phyloP scores from a whole-genome alignment of 305 asterid species.

The Ilex paraguariensis region DNA sequence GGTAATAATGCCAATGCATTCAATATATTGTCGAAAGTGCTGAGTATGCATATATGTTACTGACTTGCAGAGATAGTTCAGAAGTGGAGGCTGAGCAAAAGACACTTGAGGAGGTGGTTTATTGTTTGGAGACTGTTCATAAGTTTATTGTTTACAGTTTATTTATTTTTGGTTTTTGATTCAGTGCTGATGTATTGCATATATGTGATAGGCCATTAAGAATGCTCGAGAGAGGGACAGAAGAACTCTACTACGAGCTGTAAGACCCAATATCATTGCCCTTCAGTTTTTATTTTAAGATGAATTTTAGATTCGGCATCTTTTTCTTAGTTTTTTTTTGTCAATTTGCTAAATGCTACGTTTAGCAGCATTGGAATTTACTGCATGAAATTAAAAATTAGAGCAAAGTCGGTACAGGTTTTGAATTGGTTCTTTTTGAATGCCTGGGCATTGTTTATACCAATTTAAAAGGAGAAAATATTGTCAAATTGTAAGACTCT shows the following conservation, averaged over 20 bases:
- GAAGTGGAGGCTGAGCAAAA: slow-evolving; percentile 93
- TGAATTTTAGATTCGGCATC: not conserved
- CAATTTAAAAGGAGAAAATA: too few species aligned
- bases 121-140: not conserved
- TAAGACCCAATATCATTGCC: slow-evolving; percentile 27
- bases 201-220: slow-evolving; percentile 65
- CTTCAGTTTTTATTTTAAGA: not conserved
- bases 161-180: slow-evolving; percentile 12
- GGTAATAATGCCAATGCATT: not conserved
- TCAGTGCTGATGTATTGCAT: slow-evolving; percentile 14
- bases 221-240: slow-evolving; percentile 95
- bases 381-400: too few species aligned
- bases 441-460: too few species aligned
- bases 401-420: not conserved
- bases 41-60: slow-evolving; percentile 8
- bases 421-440: not conserved
- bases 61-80: slow-evolving; percentile 56
- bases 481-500: too few species aligned
- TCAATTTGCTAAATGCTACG: not conserved
- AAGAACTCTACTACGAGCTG: slow-evolving; percentile 71
- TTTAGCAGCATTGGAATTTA: not conserved
- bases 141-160: not conserved
- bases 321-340: not conserved
- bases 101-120: slow-evolving; percentile 67
- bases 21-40: not conserved